phyloP scores from a whole-genome alignment of 2,329 filamentous ascomycete genomes.

The Xylaria sp. region DNA sequence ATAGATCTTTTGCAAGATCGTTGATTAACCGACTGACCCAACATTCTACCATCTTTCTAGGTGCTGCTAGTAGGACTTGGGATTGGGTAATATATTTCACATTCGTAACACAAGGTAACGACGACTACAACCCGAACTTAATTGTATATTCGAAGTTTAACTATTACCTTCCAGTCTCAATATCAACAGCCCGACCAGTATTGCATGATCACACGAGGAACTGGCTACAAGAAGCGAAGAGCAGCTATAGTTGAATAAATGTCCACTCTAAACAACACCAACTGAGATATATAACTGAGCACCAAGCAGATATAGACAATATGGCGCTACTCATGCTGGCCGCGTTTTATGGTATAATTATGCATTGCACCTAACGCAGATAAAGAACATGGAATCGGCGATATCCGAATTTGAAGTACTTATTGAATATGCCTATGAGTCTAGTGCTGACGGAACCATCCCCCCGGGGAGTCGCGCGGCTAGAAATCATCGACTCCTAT shows the following conservation, averaged over 20 bases:
- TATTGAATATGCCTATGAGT: background rate
- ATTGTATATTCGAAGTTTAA: too few relatives aligned
- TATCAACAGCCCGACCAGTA: background rate
- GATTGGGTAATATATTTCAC: too few relatives aligned
- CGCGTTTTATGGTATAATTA: background rate
- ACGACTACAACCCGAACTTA: too few relatives aligned
- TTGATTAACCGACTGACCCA: too few relatives aligned
- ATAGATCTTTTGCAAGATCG: too few relatives aligned
- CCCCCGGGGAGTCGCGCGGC: background rate
- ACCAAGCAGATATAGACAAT: too few relatives aligned
- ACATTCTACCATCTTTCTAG: too few relatives aligned
- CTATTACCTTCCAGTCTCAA: background rate
- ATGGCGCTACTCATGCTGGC: background rate
- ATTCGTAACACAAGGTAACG: too few relatives aligned
- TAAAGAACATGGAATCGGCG: background rate
- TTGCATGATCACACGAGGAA: background rate
- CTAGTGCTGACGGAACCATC: background rate
- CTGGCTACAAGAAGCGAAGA: background rate
- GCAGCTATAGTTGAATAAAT: background rate
- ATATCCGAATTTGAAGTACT: background rate
- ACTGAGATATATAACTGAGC: background rate
- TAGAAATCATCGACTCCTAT: background rate
- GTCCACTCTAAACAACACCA: background rate
- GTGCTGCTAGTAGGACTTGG: too few relatives aligned
- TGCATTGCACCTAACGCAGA: background rate